These are phyloP conservation scores for Iris macrosiphon DNA, from an alignment of 106 monocot genomes.

Conservation along the genomic window DNA sequence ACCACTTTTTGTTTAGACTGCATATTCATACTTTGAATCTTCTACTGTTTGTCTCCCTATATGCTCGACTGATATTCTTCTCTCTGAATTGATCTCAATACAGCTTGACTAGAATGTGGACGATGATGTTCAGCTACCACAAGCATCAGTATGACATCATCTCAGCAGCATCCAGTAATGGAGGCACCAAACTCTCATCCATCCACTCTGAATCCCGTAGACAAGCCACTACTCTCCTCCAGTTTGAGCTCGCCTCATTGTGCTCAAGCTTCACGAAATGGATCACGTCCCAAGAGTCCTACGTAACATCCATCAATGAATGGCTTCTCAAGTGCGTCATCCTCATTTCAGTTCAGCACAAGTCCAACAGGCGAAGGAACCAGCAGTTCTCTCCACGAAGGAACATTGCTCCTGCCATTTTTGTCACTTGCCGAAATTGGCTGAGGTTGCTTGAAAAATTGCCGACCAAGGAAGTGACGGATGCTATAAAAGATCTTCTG, in stretches of 20 bases:
- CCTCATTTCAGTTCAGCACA: conserved; percentile 18
- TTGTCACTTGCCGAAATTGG: conserved; percentile 74
- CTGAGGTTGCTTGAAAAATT: conserved; percentile 30
- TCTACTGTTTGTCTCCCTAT: background rate
- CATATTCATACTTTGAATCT: background rate
- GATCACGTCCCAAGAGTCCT: conserved; percentile 63
- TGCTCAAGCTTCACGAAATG: conserved; percentile 76
- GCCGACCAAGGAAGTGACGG: conserved; percentile 38
- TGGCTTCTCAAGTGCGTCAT: conserved; percentile 89
- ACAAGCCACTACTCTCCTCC: conserved; percentile 38
- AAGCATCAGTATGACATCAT: conserved; percentile 51
- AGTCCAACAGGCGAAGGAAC: conserved; percentile 18
- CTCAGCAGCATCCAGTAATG: conserved; percentile 24
- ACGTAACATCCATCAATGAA: conserved; percentile 55
- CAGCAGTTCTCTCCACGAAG: conserved; percentile 32
- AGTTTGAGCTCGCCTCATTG: conserved; percentile 48
- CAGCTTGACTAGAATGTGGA: conserved; percentile 92
- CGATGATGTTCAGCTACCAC: conserved; percentile 71
- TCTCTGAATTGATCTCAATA: background rate
- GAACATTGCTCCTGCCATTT: conserved; percentile 64
- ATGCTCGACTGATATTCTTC: background rate
- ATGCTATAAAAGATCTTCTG: conserved; percentile 54
- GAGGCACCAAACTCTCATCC: conserved; percentile 30
- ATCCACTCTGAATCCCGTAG: conserved; percentile 39
- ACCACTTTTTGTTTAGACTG: background rate